phyloP scores from a whole-genome alignment of 345 rosid species.

The Camelina hispida region DNA sequence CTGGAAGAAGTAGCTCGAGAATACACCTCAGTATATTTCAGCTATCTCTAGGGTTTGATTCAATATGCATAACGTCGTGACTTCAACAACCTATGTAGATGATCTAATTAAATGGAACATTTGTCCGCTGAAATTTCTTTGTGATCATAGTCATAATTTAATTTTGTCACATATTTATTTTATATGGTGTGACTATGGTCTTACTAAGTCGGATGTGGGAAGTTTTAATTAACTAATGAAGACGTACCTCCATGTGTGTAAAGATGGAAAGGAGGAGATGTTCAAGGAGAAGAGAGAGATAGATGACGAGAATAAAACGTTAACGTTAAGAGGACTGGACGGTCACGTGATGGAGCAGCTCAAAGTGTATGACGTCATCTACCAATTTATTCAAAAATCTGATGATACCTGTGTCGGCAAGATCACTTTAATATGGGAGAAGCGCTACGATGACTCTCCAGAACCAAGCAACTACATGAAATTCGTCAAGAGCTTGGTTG shows the following conservation, averaged over 20 bases:
- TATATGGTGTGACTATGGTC: background rate
- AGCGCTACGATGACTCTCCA: constrained; percentile 38
- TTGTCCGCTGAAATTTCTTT: background rate
- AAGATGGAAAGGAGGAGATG: constrained; percentile 39
- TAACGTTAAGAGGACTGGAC: constrained; percentile 36
- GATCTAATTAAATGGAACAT: background rate
- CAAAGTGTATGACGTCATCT: constrained; percentile 32
- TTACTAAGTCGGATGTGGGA: background rate
- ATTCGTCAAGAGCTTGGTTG: constrained; percentile 36
- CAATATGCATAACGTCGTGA: too few relatives aligned
- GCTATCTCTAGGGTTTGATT: constrained; percentile 1
- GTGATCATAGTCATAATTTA: too few relatives aligned
- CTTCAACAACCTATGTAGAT: background rate
- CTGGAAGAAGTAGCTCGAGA: too few relatives aligned
- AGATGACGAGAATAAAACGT: constrained; percentile 31
- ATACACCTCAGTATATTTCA: too few relatives aligned
- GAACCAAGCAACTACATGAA: constrained; percentile 42
- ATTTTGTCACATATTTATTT: background rate
- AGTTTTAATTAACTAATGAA: background rate
- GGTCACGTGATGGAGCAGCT: constrained; percentile 43
- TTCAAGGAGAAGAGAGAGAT: constrained; percentile 41
- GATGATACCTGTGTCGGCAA: constrained; percentile 36
- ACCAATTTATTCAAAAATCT: constrained; percentile 37
- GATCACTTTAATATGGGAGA: constrained; percentile 43
- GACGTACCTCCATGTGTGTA: background rate